Evolutionary conservation across 108 stramenopile species (phyloP).

Genomic region (Cyclotella baltica): DNA sequence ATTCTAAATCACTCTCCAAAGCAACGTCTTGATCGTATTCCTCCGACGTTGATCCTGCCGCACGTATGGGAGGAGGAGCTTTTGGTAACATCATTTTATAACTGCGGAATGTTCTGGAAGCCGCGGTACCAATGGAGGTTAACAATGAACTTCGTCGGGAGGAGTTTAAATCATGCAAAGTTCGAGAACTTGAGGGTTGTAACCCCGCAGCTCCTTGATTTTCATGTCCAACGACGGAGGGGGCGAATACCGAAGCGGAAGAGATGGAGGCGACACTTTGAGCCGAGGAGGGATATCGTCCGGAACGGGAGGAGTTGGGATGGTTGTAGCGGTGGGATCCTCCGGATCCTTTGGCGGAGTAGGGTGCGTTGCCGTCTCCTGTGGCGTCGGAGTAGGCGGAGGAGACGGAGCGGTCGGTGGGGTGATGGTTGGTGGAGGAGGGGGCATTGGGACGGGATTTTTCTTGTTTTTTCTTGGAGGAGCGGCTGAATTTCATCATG

Average conservation of each 20-base stretch:
- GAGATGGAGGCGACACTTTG: constrained; percentile 25
- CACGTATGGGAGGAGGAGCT: constrained; percentile 27
- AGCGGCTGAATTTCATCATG: constrained; percentile 49
- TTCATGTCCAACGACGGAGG: neutral
- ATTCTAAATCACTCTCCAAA: constrained; percentile 45
- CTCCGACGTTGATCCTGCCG: neutral
- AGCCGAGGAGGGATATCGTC: too few relatives aligned
- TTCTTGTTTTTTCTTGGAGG: constrained; percentile 42
- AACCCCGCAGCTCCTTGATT: constrained; percentile 17
- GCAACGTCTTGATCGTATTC: constrained; percentile 12
- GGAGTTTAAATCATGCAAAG: constrained; percentile 36
- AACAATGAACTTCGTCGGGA: constrained; percentile 30
- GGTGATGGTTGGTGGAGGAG: neutral
- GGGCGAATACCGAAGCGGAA: constrained; percentile 10
- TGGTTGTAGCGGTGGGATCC: neutral
- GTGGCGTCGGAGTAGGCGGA: constrained; percentile 31
- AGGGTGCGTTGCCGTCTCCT: neutral
- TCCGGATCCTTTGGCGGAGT: neutral
- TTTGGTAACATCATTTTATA: constrained; percentile 52
- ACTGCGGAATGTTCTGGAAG: constrained; percentile 45
- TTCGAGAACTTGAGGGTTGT: constrained; percentile 41
- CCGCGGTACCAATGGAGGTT: constrained; percentile 43
- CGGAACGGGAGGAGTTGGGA: too few relatives aligned
- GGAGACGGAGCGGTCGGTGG: constrained; percentile 15
- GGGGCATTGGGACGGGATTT: constrained; percentile 17